Base-by-base conservation (phyloP, 2,329 filamentous ascomycete genomes). In the Hysterium pulicare region DNA sequence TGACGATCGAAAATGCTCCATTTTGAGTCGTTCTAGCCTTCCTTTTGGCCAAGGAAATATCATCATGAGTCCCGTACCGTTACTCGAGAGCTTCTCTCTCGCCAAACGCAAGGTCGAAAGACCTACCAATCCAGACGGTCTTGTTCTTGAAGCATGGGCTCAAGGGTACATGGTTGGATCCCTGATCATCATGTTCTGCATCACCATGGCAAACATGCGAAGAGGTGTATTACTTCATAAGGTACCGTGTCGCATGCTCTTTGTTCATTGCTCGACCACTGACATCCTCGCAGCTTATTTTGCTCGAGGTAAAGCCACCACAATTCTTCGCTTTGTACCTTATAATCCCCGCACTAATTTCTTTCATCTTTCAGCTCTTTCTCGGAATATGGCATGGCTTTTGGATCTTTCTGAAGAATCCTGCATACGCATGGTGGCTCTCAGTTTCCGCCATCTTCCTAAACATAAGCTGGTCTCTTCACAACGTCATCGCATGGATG, bases 401-500 rank as follows among this genome's bases (percentile, higher is more conserved):
- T 45, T 82, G 80, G 58, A 74, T 81, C 26, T 82, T 83, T 62
- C 72, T 75, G 41, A 65, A 72, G 46, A 71, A 69, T 7, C 77
- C 77, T 0, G 68, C 69, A 3, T 82, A 81, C 54, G 79, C 77
- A 37, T 84, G 81, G 81, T 84, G 82, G 61, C 69, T 84, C 2
- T 81, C 78, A 2, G 68, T 72, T 19, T 80, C 77, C 2, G 81
- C 78, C 6, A 75, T 83, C 6, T 72, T 78, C 15, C 72, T 85
- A 19, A 82, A 82, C 49, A 66, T 74, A n/a, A 82, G 78, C 3
- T 84, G 80, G 78, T 74, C 71, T 10, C 62, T 85, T 7, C 82
- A 85, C 60, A 85, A 84, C 48, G 71, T 84, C 46, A 79, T 85
- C 45, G 74, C 81, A 1, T 85, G 81, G 82, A 75, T 85, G 62